These are phyloP conservation scores for Pseudotsuga menziesii DNA, from an alignment of 75 land plant genomes.

Conservation along the genomic window DNA sequence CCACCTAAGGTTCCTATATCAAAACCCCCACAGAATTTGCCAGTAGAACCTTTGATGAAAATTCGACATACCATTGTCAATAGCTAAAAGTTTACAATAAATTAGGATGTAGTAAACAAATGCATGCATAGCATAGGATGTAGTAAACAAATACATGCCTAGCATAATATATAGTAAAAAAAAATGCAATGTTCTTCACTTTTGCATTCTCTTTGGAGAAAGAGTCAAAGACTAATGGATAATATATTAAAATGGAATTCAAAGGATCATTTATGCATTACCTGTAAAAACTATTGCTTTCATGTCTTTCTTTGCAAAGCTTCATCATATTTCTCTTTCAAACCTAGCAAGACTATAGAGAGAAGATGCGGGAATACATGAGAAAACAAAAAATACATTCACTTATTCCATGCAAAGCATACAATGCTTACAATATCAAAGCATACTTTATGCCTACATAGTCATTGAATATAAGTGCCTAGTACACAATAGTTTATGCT, in stretches of 20 bases:
- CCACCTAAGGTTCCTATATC: conserved; percentile 70
- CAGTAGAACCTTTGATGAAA: conserved; percentile 58
- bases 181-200: conserved; percentile 2
- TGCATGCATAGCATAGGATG: background rate
- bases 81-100: conserved; percentile 3
- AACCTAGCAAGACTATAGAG: conserved; percentile 55
- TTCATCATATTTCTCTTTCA: conserved; percentile 76
- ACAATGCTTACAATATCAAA: background rate
- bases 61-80: background rate
- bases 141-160: background rate
- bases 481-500: too few species aligned
- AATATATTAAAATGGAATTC: background rate
- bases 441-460: too few species aligned
- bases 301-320: conserved; percentile 73
- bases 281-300: conserved; percentile 96
- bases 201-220: too few species aligned
- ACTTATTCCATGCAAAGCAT: background rate
- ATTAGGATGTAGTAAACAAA: background rate
- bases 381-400: background rate
- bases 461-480: too few species aligned
- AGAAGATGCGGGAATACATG: background rate
- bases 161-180: background rate
- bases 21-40: conserved; percentile 95
- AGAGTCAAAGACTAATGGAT: background rate
- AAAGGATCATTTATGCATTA: conserved; percentile 17